Evolutionary conservation across 2,329 filamentous ascomycete species (phyloP).

Genomic region (Penicillium sp.): DNA sequence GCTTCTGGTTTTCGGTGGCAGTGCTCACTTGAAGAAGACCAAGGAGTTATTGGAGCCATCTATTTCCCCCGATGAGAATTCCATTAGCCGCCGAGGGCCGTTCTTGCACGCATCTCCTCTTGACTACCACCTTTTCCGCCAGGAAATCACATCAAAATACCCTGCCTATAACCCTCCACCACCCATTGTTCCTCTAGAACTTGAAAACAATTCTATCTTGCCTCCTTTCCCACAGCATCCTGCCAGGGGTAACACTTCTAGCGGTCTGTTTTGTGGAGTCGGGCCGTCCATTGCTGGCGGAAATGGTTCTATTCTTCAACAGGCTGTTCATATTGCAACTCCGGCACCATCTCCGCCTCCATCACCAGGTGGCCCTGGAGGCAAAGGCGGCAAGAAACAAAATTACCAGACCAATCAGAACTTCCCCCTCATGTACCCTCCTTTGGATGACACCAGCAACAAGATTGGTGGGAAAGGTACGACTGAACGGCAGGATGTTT

Average conservation of each 20-base stretch:
- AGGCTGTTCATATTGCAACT: slow-evolving; percentile 97
- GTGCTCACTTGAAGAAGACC: slow-evolving; percentile 68
- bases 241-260: slow-evolving; percentile 60
- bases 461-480: slow-evolving; percentile 85
- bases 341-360: slow-evolving; percentile 94
- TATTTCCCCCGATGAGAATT: slow-evolving; percentile 50
- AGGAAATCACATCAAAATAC: slow-evolving; percentile 97
- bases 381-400: slow-evolving; percentile 95
- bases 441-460: slow-evolving; percentile 84
- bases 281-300: slow-evolving; percentile 48
- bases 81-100: slow-evolving; percentile 63
- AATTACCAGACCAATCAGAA: slow-evolving; percentile 99
- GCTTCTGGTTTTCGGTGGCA: slow-evolving; percentile 80
- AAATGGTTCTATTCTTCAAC: slow-evolving; percentile 77
- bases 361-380: slow-evolving; percentile 77
- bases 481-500: slow-evolving; percentile 73
- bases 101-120: slow-evolving; percentile 89
- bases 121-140: slow-evolving; percentile 93
- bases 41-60: slow-evolving; percentile 66
- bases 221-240: slow-evolving; percentile 79
- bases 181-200: slow-evolving; percentile 78
- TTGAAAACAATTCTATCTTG: slow-evolving; percentile 86
- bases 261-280: slow-evolving; percentile 61
- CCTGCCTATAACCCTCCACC: slow-evolving; percentile 91
- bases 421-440: slow-evolving; percentile 96